phyloP scores from a whole-genome alignment of 805 yeast species.

The Candida qinlingensis region DNA sequence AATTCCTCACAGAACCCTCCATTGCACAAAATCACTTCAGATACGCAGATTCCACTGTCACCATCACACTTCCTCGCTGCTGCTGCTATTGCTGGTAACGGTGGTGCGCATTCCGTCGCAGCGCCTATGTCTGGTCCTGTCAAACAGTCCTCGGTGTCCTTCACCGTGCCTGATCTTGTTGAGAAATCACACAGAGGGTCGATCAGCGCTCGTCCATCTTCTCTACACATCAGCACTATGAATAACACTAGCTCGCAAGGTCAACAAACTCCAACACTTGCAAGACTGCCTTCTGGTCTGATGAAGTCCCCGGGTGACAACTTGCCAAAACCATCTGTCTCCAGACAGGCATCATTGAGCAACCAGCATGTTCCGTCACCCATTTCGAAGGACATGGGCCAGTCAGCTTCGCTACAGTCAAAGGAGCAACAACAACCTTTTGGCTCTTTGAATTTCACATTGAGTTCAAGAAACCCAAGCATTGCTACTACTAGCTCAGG shows the following conservation, averaged over 20 bases:
- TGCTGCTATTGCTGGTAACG: neutral
- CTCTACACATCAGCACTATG: conserved; percentile 26
- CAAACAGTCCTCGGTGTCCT: conserved; percentile 32
- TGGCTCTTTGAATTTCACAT: neutral
- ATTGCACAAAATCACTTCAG: neutral
- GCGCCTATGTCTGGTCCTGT: neutral
- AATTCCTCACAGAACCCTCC: neutral
- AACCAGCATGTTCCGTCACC: neutral
- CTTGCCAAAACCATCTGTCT: conserved; percentile 1
- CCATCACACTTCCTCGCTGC: conserved; percentile 4
- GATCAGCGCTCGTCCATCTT: conserved; percentile 47
- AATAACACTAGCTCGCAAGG: neutral
- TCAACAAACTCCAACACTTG: conserved; percentile 15
- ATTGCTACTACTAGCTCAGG: conserved; percentile 14
- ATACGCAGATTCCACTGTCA: conserved; percentile 1
- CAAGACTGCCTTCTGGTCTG: conserved; percentile 7
- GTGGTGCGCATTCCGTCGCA: neutral
- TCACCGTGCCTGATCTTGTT: conserved; percentile 38
- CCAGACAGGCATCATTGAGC: conserved; percentile 13
- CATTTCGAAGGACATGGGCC: too few relatives aligned
- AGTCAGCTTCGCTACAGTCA: neutral
- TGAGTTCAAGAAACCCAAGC: conserved; percentile 17
- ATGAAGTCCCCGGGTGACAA: neutral
- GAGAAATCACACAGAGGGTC: conserved; percentile 52
- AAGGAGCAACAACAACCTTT: neutral